Evolutionary conservation across 805 yeast genomes (phyloP), one percentile per base, ranked within the genome.

Genomic region (Ascoidea asiatica): DNA sequence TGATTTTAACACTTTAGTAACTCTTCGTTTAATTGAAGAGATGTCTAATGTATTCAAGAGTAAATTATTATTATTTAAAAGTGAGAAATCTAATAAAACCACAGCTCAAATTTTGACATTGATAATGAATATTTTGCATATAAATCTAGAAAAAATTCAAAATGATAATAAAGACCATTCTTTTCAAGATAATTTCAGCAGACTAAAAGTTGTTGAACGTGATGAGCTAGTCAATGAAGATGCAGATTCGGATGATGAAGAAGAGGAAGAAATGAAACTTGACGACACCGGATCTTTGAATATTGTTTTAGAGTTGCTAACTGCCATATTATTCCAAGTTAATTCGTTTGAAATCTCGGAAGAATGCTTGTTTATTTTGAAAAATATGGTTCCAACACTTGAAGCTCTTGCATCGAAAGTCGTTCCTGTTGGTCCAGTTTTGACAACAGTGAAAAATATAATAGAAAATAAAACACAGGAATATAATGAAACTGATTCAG

Each of bases 11-110:
- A 65, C 73, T 44, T 61, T 84, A 36, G 61, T 77, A 5, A 81
- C 82, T 53, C 62, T 86, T 47, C 73, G 80, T 47, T 55, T 86
- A 8, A 59, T 89, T 43, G 92, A 87, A 54, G 59, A 63, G 29
- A 61, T 85, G 33, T 75, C 79, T 20, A 70, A 70, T 4, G 65
- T 67, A 15, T 78, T 81, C 54, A 81, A 75, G 48, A 75, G 77
- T 67, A 67, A 19, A 45, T 68, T 21, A 47, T 63, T 19, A 62
- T 57, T 13, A 11, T 29, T 29, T 29, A 29, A 29, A 29, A 29
- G 15, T 3, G 35, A 29, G 8, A 29, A 29, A 29, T 29, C 35
- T 11, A 60, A 60, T 2, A 79, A 88, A 0, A 59, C 60, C 29
- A 29, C 47, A 19, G 18, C 38, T 2, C 83, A 79, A 41, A 66